Evolutionary conservation across 371 early-diverging fungal genomes (phyloP).

Genomic region (Rhizopus arrhizus): DNA sequence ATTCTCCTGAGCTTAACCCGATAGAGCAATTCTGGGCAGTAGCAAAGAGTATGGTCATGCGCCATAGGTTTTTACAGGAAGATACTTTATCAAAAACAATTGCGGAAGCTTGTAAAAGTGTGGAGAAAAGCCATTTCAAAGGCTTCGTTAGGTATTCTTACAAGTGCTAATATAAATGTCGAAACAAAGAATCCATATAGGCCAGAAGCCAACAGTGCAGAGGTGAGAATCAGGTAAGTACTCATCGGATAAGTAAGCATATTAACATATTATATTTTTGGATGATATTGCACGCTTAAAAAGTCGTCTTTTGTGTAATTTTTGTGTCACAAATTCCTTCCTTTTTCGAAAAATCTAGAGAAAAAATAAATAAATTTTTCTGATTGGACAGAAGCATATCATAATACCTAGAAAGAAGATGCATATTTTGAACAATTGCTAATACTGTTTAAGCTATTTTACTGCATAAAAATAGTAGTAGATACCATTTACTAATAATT

Average conservation of each 20-base stretch:
- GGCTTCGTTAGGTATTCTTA: conserved; percentile 22
- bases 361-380: too few species aligned
- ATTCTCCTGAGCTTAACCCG: conserved; percentile 19
- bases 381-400: too few species aligned
- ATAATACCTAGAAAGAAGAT: too few species aligned
- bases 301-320: too few species aligned
- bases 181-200: conserved; percentile 21
- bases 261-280: too few species aligned
- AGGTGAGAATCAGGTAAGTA: conserved; percentile 18
- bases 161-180: conserved; percentile 21
- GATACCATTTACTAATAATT: too few species aligned
- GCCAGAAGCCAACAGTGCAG: conserved; percentile 9
- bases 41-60: conserved; percentile 19
- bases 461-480: too few species aligned
- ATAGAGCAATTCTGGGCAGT: conserved; percentile 24
- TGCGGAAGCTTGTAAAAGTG: conserved; percentile 11
- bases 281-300: too few species aligned
- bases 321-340: too few species aligned
- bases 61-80: conserved; percentile 19
- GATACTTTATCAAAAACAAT: conserved; percentile 13
- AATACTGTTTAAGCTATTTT: too few species aligned
- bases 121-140: conserved; percentile 16
- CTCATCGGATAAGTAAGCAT: conserved; percentile 1
- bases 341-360: too few species aligned
- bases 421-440: too few species aligned